Conservation (phyloP, 148 eudicot species). For the Pouteria glomerata region DNA sequence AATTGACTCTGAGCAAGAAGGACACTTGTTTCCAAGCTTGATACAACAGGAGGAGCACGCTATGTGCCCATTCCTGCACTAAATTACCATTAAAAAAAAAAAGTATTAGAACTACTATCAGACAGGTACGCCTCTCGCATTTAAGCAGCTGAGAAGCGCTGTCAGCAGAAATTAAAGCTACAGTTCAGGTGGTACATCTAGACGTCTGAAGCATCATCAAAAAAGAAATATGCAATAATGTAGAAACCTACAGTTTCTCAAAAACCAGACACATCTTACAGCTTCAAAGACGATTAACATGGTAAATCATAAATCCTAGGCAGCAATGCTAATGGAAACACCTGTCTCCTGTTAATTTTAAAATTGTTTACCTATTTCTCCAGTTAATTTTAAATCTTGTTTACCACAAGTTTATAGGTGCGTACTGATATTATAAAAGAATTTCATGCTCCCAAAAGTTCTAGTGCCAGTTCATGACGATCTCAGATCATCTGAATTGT, state of each 20-base stretch:
- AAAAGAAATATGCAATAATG: too few species aligned
- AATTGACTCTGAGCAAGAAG: conserved; percentile 53
- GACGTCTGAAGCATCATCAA: neutral
- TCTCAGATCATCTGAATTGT: neutral
- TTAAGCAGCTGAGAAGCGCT: neutral
- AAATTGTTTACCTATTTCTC: too few species aligned
- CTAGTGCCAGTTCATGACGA: too few species aligned
- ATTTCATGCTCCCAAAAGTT: too few species aligned
- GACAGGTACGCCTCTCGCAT: neutral
- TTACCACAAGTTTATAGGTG: too few species aligned
- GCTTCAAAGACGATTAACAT: neutral
- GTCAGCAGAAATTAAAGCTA: neutral
- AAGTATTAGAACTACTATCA: neutral
- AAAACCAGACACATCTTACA: neutral
- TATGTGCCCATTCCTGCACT: conserved; percentile 79
- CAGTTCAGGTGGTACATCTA: neutral
- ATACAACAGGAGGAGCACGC: conserved; percentile 65
- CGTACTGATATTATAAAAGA: too few species aligned
- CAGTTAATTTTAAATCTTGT: too few species aligned
- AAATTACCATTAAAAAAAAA: neutral
- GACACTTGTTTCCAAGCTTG: conserved; percentile 46
- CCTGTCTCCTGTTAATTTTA: neutral
- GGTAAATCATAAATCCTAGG: neutral
- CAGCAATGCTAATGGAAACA: neutral
- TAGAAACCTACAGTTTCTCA: too few species aligned